Conservation (phyloP, 495 filamentous ascomycete genomes). For the Penicillium salamii region DNA sequence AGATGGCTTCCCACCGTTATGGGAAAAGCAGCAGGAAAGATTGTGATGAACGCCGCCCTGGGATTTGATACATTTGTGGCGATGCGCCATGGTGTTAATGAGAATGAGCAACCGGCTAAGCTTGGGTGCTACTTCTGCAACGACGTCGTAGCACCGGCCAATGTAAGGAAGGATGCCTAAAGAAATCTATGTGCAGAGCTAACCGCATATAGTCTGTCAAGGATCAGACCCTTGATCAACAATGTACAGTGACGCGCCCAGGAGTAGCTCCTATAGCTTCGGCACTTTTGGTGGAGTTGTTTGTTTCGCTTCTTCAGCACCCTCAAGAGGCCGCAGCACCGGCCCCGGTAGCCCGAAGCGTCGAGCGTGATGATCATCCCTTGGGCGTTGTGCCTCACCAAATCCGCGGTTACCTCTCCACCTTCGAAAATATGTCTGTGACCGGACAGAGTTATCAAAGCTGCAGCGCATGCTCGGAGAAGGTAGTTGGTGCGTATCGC, state of each 20-base stretch:
- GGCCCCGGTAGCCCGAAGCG: slow-evolving; percentile 52
- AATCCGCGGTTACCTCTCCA: slow-evolving; percentile 86
- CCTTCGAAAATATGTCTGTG: slow-evolving; percentile 79
- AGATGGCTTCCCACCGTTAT: slow-evolving; percentile 97
- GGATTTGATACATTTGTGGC: slow-evolving; percentile 97
- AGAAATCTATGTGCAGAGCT: slow-evolving; percentile 25
- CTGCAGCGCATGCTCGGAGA: slow-evolving; percentile 87
- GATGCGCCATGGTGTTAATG: slow-evolving; percentile 81
- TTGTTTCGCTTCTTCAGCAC: slow-evolving; percentile 87
- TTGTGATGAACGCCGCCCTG: slow-evolving; percentile 93
- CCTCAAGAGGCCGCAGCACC: slow-evolving; percentile 58
- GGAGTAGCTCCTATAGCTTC: slow-evolving; percentile 91
- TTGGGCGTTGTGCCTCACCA: slow-evolving; percentile 89
- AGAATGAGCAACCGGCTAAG: slow-evolving; percentile 43
- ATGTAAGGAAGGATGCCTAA: slow-evolving; percentile 58
- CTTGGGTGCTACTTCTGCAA: slow-evolving; percentile 98
- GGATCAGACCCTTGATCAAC: slow-evolving; percentile 92
- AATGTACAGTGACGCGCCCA: slow-evolving; percentile 95
- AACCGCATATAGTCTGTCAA: slow-evolving; percentile 72
- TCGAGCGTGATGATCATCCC: slow-evolving; percentile 67
- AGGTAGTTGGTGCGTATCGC: slow-evolving; percentile 68
- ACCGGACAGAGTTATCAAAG: slow-evolving; percentile 80
- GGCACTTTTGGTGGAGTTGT: slow-evolving; percentile 83
- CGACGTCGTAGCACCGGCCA: slow-evolving; percentile 90
- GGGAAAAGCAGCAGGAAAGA: slow-evolving; percentile 88